A percentile compares a stretch with the other conserved stretches of the same genome.
Conservation (phyloP, 139 green algal species). For the Auxenochlorella pyrenoidosa region DNA sequence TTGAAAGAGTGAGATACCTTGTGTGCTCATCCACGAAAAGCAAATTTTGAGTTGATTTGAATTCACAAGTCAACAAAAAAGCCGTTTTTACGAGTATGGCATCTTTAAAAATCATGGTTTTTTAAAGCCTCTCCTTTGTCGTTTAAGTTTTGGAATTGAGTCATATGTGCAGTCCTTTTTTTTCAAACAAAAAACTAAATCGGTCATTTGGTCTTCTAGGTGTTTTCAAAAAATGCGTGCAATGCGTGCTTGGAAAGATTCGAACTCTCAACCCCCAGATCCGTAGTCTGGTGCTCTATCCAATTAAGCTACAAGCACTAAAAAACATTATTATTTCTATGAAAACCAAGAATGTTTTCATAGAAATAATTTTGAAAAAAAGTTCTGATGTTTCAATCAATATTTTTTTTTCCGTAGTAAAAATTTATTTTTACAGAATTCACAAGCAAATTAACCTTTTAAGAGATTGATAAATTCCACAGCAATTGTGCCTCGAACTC, state of each 20-base stretch:
- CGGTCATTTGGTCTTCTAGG: too few relatives aligned
- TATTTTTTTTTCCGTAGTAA: constrained; percentile 22
- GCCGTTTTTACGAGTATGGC: constrained; percentile 1
- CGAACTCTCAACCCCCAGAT: too few relatives aligned
- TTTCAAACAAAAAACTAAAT: not conserved
- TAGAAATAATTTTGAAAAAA: not conserved
- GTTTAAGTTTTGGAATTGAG: constrained; percentile 4
- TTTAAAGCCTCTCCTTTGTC: constrained; percentile 2
- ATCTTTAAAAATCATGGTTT: not conserved
- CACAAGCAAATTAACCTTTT: constrained; percentile 46
- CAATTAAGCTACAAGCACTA: too few relatives aligned
- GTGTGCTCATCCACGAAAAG: too few relatives aligned
- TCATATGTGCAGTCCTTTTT: not conserved
- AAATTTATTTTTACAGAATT: not conserved
- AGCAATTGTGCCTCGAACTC: constrained; percentile 64
- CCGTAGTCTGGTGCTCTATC: too few relatives aligned
- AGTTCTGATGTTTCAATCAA: not conserved
- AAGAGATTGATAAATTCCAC: constrained; percentile 74
- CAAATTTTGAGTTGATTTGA: too few relatives aligned
- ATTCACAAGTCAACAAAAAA: too few relatives aligned
- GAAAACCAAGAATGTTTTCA: constrained; percentile 21
- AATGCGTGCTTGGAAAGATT: not conserved
- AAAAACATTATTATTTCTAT: constrained; percentile 17
- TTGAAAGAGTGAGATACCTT: too few relatives aligned
- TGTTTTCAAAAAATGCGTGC: too few relatives aligned